Conservation (phyloP, 768 basidiomycete genomes). For the Leccinum sublutescens region DNA sequence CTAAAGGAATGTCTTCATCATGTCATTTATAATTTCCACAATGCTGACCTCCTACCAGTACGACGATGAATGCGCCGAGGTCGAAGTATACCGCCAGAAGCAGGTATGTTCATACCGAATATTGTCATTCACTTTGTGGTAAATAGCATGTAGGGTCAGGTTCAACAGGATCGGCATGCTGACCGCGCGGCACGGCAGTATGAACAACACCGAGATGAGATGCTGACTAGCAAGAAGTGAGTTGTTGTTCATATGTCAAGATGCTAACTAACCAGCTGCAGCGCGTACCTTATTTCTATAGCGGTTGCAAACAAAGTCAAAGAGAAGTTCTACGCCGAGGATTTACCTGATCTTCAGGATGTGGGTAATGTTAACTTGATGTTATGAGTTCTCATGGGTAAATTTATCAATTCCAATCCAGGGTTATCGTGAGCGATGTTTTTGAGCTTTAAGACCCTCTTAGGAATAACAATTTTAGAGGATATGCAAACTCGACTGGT, state of each 20-base stretch:
- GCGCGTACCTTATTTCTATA: constrained; percentile 69
- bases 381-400: constrained; percentile 7
- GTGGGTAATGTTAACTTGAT: constrained; percentile 42
- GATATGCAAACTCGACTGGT: constrained; percentile 65
- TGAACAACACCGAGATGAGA: constrained; percentile 73
- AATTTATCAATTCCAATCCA: constrained; percentile 36
- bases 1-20: constrained; percentile 27
- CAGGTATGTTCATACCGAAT: constrained; percentile 44
- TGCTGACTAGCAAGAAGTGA: constrained; percentile 83
- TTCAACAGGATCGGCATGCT: constrained; percentile 72
- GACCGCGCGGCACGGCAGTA: constrained; percentile 71
- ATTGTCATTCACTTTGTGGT: constrained; percentile 1
- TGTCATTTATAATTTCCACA: neutral
- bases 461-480: constrained; percentile 43
- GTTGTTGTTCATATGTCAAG: constrained; percentile 8
- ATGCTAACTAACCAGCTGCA: constrained; percentile 26
- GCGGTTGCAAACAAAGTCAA: constrained; percentile 69
- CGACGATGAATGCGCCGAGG: constrained; percentile 73
- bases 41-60: constrained; percentile 48
- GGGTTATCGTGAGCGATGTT: constrained; percentile 59
- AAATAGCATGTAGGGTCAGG: constrained; percentile 49
- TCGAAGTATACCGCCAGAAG: constrained; percentile 74
- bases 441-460: neutral
- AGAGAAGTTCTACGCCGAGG: constrained; percentile 66
- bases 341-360: constrained; percentile 68